A percentile compares a stretch with the other conserved stretches of the same genome.
These are phyloP conservation scores for Solanum clarkiae DNA, from an alignment of 257 asterid genomes.

Conservation along the genomic window DNA sequence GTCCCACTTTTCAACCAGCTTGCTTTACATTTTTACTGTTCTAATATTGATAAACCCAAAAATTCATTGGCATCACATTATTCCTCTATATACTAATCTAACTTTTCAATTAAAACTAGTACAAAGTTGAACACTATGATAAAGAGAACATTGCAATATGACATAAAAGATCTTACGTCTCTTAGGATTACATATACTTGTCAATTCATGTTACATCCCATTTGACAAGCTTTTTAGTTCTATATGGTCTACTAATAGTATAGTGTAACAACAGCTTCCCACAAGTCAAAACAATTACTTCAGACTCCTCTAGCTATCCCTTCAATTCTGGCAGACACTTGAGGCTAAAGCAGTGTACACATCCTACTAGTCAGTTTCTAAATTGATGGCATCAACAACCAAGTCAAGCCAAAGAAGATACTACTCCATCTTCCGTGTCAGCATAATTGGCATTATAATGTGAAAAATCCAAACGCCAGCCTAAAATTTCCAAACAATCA, in stretches of 20 bases:
- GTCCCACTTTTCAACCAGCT: neutral
- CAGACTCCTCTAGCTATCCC: neutral
- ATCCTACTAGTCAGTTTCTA: neutral
- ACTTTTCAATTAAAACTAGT: neutral
- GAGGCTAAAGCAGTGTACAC: neutral
- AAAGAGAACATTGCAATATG: neutral
- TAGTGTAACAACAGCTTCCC: neutral
- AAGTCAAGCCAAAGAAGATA: neutral
- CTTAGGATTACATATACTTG: neutral
- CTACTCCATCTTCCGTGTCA: neutral
- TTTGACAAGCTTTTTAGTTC: neutral
- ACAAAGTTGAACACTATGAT: neutral
- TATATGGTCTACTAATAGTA: neutral
- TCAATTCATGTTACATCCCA: neutral
- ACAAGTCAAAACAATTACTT: neutral
- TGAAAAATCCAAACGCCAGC: neutral
- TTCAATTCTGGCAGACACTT: neutral
- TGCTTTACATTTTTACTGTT: neutral
- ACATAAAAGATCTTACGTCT: neutral
- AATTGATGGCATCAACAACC: neutral
- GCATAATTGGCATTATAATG: neutral
- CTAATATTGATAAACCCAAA: neutral
- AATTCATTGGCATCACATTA: neutral
- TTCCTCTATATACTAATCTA: neutral
- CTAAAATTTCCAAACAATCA: neutral